phyloP scores from a whole-genome alignment of 129 eudicot genomes.

The Flaveria bidentis region DNA sequence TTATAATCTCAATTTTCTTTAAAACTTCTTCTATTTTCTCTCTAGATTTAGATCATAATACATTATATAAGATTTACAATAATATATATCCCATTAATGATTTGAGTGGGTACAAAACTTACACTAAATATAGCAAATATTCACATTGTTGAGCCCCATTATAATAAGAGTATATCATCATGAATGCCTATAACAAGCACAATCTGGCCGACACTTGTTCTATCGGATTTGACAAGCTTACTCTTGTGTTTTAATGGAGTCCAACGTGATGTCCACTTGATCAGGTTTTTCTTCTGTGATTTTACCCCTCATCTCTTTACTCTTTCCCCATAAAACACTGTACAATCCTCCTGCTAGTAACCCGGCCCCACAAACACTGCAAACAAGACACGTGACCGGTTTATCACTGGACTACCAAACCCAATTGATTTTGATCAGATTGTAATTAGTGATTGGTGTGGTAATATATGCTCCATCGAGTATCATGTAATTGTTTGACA shows the following conservation, averaged over 20 bases:
- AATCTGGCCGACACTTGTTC: conserved; percentile 28
- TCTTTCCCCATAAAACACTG: conserved; percentile 67
- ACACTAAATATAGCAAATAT: conserved; percentile 1
- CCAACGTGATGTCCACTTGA: conserved; percentile 45
- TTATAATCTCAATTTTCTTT: too few species aligned
- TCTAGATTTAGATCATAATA: too few species aligned
- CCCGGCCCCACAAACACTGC: conserved; percentile 65
- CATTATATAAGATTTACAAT: too few species aligned
- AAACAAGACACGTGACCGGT: neutral
- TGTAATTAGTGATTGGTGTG: too few species aligned
- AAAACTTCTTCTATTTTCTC: too few species aligned
- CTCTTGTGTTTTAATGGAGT: conserved; percentile 39
- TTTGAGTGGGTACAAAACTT: neutral
- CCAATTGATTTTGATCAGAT: too few species aligned
- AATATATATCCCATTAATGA: neutral
- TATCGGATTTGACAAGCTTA: conserved; percentile 24
- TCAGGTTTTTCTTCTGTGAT: conserved; percentile 24
- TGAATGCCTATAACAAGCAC: neutral
- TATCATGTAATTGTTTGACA: too few species aligned
- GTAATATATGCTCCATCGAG: too few species aligned
- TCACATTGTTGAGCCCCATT: neutral
- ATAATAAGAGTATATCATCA: conserved; percentile 2
- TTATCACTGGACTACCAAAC: too few species aligned
- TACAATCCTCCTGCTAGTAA: conserved; percentile 62
- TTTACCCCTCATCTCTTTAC: conserved; percentile 40